These are phyloP conservation scores for Knoxdaviesia capensis DNA, from an alignment of 2,329 filamentous ascomycete species.

Conservation along the genomic window DNA sequence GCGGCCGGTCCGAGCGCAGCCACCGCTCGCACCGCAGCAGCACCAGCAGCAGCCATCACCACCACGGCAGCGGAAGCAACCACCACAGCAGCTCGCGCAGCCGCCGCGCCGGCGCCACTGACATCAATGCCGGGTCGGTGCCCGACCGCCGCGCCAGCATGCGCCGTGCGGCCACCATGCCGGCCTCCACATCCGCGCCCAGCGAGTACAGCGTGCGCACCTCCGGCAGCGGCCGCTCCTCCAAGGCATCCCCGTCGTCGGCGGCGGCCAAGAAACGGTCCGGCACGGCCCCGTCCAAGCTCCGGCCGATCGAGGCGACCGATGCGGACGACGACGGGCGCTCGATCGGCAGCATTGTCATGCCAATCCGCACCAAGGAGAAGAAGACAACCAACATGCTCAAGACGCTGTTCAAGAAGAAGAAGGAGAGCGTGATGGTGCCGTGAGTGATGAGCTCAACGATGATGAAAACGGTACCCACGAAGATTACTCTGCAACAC, in stretches of 20 bases:
- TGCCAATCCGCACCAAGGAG: constrained; percentile 25
- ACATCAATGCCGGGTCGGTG: constrained; percentile 3
- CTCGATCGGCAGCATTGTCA: constrained; percentile 15
- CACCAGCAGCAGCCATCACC: neutral
- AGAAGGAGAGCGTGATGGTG: constrained; percentile 18
- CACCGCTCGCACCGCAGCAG: constrained; percentile 5
- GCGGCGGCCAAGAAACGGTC: neutral
- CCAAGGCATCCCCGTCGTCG: constrained; percentile 1
- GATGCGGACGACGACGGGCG: constrained; percentile 12
- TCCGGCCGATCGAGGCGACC: constrained; percentile 2
- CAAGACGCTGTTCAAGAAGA: constrained; percentile 36
- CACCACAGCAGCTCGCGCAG: constrained; percentile 8
- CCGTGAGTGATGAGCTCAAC: neutral
- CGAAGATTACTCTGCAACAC: neutral
- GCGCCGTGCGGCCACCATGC: neutral
- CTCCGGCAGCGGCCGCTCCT: neutral
- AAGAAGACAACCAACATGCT: constrained; percentile 30
- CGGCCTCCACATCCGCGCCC: neutral
- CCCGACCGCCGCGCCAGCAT: neutral
- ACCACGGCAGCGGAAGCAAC: constrained; percentile 12
- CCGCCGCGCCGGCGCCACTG: constrained; percentile 4
- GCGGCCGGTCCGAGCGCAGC: constrained; percentile 6
- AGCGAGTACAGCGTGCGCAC: constrained; percentile 12
- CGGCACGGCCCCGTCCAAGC: neutral
- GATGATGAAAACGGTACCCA: neutral